These are phyloP conservation scores for Huntiella decipiens DNA, from an alignment of 2,329 filamentous ascomycete genomes.

Conservation along the genomic window DNA sequence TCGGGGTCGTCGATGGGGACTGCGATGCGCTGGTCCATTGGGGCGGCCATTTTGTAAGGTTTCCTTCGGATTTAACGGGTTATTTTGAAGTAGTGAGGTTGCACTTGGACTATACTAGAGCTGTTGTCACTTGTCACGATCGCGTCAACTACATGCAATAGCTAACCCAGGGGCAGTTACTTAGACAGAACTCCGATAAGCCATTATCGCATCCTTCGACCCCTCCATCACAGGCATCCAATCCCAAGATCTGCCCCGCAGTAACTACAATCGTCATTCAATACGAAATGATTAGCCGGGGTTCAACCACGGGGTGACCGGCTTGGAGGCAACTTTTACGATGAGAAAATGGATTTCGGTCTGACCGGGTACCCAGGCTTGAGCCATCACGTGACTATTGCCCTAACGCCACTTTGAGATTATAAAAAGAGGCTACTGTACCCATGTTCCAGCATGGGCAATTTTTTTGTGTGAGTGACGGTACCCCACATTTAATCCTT, in stretches of 20 bases:
- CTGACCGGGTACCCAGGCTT: too few relatives aligned
- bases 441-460: too few relatives aligned
- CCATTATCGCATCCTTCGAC: slow-evolving; percentile 3
- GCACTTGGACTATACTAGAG: neutral
- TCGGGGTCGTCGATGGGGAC: slow-evolving; percentile 92
- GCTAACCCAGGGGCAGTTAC: too few relatives aligned
- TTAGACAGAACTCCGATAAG: neutral
- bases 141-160: neutral
- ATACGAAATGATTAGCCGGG: too few relatives aligned
- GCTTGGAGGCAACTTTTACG: too few relatives aligned
- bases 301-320: too few relatives aligned
- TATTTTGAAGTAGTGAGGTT: neutral
- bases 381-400: slow-evolving; percentile 1
- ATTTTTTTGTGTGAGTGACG: neutral
- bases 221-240: neutral
- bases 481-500: slow-evolving; percentile 8
- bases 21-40: slow-evolving; percentile 42
- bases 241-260: too few relatives aligned
- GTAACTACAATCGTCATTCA: too few relatives aligned
- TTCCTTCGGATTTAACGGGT: neutral
- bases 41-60: slow-evolving; percentile 34
- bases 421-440: slow-evolving; percentile 1
- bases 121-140: neutral
- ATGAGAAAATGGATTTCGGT: too few relatives aligned
- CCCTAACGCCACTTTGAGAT: slow-evolving; percentile 9